phyloP scores from a whole-genome alignment of 305 asterid genomes.

The Fraxinus albicans region DNA sequence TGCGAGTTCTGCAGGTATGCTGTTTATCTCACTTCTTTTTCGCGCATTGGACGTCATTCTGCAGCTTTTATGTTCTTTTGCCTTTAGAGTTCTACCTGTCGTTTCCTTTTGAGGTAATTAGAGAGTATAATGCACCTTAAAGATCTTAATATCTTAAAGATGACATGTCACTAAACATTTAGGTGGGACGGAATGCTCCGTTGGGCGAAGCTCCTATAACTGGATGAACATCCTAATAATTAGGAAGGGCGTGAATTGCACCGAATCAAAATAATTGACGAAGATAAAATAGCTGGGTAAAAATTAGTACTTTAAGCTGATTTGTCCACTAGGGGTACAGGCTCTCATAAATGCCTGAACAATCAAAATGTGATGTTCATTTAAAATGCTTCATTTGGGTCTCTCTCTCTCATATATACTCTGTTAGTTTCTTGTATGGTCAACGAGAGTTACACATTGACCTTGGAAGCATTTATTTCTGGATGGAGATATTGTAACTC shows the following conservation, averaged over 20 bases:
- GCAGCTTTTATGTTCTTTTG: neutral
- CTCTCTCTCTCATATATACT: neutral
- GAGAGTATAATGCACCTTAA: neutral
- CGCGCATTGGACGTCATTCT: neutral
- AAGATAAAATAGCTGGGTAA: neutral
- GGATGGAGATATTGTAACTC: constrained; percentile 20
- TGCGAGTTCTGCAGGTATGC: constrained; percentile 81
- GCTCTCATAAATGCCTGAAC: neutral
- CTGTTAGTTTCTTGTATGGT: neutral
- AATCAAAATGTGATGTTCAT: neutral
- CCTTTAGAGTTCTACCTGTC: neutral
- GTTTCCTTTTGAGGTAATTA: neutral
- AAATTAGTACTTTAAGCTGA: neutral
- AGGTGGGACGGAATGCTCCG: neutral
- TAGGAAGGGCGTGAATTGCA: neutral
- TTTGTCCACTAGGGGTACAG: neutral
- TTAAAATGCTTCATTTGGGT: neutral
- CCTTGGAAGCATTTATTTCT: constrained; percentile 8
- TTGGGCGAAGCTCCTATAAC: neutral
- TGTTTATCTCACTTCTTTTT: constrained; percentile 7
- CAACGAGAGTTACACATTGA: neutral
- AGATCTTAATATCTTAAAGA: neutral
- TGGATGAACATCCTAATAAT: neutral
- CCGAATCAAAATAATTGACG: neutral
- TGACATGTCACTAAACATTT: neutral